Conservation (phyloP, 129 eudicot species). For the Logfia minima region DNA sequence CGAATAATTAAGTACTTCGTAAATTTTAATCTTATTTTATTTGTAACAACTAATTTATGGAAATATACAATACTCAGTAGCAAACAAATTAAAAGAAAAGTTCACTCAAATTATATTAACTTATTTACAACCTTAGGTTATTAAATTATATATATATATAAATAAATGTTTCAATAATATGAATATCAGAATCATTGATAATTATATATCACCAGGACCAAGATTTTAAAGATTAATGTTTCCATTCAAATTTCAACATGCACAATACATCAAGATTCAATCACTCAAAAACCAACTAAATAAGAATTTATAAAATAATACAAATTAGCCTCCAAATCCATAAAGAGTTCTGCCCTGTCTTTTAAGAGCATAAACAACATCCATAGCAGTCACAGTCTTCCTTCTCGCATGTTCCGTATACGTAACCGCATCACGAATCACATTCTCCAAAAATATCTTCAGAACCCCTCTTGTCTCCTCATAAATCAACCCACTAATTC, state of each 20-base stretch:
- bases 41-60: too few relatives aligned
- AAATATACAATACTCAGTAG: too few relatives aligned
- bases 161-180: too few relatives aligned
- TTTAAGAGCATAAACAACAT: constrained; percentile 39
- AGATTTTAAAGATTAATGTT: neutral
- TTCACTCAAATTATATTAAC: too few relatives aligned
- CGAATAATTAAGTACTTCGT: too few relatives aligned
- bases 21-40: too few relatives aligned
- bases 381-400: constrained; percentile 38
- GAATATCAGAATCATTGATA: too few relatives aligned
- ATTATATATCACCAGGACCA: neutral
- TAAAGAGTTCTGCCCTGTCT: constrained; percentile 36
- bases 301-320: neutral
- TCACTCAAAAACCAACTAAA: neutral
- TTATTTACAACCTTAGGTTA: too few relatives aligned
- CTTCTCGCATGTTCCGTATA: constrained; percentile 34
- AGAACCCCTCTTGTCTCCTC: constrained; percentile 36
- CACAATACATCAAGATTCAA: neutral
- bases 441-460: constrained; percentile 38
- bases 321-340: constrained; percentile 33
- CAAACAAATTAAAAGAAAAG: too few relatives aligned
- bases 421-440: constrained; percentile 35
- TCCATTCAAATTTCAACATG: too few relatives aligned
- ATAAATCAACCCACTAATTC: constrained; percentile 36
- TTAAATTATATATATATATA: too few relatives aligned